Evolutionary conservation across 2,329 filamentous ascomycete species (phyloP), one percentile per base, ranked within the genome.

Genomic region (Thielaviopsis euricoi): DNA sequence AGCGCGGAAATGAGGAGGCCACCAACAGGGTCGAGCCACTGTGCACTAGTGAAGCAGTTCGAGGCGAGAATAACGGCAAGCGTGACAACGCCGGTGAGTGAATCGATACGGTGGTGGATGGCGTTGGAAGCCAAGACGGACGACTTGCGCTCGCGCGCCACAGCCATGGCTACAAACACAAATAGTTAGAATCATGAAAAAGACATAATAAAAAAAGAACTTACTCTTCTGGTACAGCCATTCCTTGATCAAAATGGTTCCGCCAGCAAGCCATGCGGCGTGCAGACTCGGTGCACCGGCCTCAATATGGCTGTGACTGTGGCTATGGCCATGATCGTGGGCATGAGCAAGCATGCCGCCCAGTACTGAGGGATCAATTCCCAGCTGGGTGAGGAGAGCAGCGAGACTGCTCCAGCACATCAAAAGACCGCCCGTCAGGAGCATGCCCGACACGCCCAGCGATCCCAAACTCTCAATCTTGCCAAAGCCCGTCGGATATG

Each of bases 401-500:
- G 73, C 66, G 58, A 82, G 76, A 65, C 85, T 86, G 70, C 86
- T 85, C 71, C 86, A 81, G 62, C 89, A 89, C 86, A 98, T 97
- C 69, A 94, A 89, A 62, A 95, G 73, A 55, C 93, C 93, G 62
- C 93, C 93, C 53, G 85, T 82, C 1, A 98, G 79, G 65, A 98
- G 76, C 72, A 98, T 86, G 62, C 89, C 84, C 64, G 90, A 96
- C 37, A 98, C 93, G 17, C 91, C 93, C 60, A 98, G 74, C 22
- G 89, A 93, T 21, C 93, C 93, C 67, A 98, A 73, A 66, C 89
- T 95, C 75, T 98, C 93, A n/a, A 98, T 81, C 74, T 98, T 98
- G 67, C 93, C 93, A 68, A 95, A 98, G 1, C 93, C 93, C 65
- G 83, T 82, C 1, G 93, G 93, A 67, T 95, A 98, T 48, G 80